Evolutionary conservation across 2,329 filamentous ascomycete genomes (phyloP), one percentile per base, ranked within the genome.

Genomic region (Pseudonectria foliicola): DNA sequence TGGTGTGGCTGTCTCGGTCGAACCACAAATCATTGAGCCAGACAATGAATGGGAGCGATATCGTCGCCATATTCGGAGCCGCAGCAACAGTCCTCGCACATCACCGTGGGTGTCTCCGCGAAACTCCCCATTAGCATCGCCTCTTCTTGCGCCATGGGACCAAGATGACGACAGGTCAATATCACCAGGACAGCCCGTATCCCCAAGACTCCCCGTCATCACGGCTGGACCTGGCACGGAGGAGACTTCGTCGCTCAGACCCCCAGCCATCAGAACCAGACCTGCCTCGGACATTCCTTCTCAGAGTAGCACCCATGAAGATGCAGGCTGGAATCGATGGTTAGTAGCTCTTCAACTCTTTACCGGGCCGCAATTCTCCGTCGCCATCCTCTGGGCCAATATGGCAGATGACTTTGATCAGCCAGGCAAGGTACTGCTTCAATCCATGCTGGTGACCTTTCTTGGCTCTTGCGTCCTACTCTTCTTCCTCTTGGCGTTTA

Each of bases 281-380:
- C 53, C 58, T 11, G 42, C 52, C 12, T 63, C 60, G 2, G 56
- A 55, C 43, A 42, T 45, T 40, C 54, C 44, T 29, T 62, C 57
- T 4, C 37, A 44, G n/a, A 58, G 47, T 33, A 52, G 59, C 30
- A 44, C 52, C 34, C 46, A 60, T 21, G 57, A 64, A 8, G 65
- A 68, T 3, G 70, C 73, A 35, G 71, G 79, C 21, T 96, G 92
- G 89, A 94, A 89, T 52, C 77, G 88, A 34, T 98, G 92, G 90
- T 75, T 98, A 4, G 75, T 94, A 10, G 76, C 80, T 10, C 60
- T 92, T 8, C 93, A 98, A 52, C 71, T 92, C 31, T 88, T 95
- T 55, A 85, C 83, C 0, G 87, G 89, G 0, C 92, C 92, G 0
- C 60, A 92, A 14, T 95, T 96, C 59, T 77, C 89, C 29, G 74